Evolutionary conservation across 768 basidiomycete genomes (phyloP).

Genomic region (Macrolepiota dolichaula): DNA sequence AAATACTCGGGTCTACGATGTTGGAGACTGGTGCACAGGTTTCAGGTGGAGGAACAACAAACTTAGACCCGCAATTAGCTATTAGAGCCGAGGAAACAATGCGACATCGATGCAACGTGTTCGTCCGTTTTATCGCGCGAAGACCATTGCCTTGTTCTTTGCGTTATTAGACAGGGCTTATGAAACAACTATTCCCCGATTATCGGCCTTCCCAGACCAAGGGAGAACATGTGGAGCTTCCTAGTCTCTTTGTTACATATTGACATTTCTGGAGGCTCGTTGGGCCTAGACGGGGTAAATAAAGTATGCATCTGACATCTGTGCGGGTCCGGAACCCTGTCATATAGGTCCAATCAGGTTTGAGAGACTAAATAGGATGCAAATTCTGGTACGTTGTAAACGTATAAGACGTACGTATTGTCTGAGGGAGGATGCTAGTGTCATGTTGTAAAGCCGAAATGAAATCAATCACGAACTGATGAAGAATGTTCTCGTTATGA

Average conservation of each 20-base stretch:
- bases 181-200: not conserved
- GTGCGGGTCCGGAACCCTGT: not conserved
- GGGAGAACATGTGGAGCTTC: not conserved
- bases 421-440: not conserved
- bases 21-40: too few relatives aligned
- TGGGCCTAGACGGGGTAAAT: not conserved
- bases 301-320: not conserved
- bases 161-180: not conserved
- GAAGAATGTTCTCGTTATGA: not conserved
- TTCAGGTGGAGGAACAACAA: too few relatives aligned
- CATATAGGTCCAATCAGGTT: not conserved
- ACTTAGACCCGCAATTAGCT: too few relatives aligned
- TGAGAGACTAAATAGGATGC: not conserved
- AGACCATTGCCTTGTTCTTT: not conserved
- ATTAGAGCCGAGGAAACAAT: not conserved
- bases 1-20: too few relatives aligned
- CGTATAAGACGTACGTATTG: not conserved
- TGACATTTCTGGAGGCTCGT: not conserved
- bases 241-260: not conserved
- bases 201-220: not conserved
- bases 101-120: not conserved
- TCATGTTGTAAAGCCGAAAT: not conserved
- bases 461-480: not conserved
- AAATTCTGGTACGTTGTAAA: not conserved
- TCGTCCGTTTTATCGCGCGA: not conserved